Conservation (phyloP, 225 moss, liverwort and hornwort species). For the Polytrichum commune region DNA sequence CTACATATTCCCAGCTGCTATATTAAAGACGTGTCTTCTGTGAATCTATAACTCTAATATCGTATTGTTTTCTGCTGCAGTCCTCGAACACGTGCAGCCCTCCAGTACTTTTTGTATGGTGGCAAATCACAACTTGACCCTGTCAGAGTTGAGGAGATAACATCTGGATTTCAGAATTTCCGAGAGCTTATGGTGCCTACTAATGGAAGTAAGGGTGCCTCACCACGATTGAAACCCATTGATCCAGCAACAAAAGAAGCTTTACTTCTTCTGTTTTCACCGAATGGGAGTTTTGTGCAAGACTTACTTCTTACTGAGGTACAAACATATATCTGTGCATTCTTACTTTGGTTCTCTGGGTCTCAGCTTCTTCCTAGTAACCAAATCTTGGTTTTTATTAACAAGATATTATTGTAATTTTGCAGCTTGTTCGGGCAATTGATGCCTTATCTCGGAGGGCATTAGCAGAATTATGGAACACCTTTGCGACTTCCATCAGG, state of each 20-base stretch:
- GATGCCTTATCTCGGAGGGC: slow-evolving; percentile 83
- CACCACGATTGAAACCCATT: slow-evolving; percentile 28
- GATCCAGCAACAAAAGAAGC: slow-evolving; percentile 78
- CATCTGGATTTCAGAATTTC: slow-evolving; percentile 74
- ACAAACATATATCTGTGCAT: background rate
- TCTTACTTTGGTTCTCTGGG: background rate
- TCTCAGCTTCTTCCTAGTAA: background rate
- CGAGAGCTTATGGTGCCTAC: slow-evolving; percentile 76
- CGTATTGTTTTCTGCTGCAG: slow-evolving; percentile 31
- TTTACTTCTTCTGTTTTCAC: slow-evolving; percentile 61
- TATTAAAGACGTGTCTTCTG: no score
- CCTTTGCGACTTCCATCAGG: slow-evolving; percentile 45
- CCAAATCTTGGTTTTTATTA: slow-evolving; percentile 4
- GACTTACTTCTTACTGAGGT: slow-evolving; percentile 82
- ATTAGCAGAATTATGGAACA: slow-evolving; percentile 67
- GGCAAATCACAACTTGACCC: slow-evolving; percentile 72
- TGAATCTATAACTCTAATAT: no score
- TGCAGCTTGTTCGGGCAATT: slow-evolving; percentile 78
- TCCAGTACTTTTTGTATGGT: slow-evolving; percentile 81
- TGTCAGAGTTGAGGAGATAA: slow-evolving; percentile 70
- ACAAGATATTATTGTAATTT: background rate
- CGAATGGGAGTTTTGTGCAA: slow-evolving; percentile 81
- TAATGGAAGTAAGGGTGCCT: slow-evolving; percentile 8
- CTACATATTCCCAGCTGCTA: background rate
- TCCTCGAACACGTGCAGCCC: slow-evolving; percentile 76